phyloP scores from a whole-genome alignment of 2,329 filamentous ascomycete genomes.

The Pleoardoris graminearum region DNA sequence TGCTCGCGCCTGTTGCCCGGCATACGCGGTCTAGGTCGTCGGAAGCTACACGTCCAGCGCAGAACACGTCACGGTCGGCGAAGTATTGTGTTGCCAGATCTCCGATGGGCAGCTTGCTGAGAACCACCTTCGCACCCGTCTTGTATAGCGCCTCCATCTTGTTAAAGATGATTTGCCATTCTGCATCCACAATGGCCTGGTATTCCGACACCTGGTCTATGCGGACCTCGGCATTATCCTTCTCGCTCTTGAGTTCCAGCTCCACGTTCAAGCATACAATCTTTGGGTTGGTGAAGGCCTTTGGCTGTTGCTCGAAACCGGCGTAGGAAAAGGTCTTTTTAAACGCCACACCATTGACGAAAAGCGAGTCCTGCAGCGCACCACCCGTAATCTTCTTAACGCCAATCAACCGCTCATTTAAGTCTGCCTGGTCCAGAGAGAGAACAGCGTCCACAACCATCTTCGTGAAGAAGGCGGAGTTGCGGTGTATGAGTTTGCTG shows the following conservation, averaged over 20 bases:
- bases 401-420: constrained; percentile 97
- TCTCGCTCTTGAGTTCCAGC: constrained; percentile 96
- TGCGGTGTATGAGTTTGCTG: constrained; percentile 98
- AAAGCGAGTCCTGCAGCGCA: constrained; percentile 92
- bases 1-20: constrained; percentile 86
- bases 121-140: constrained; percentile 94
- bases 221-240: constrained; percentile 97
- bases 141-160: constrained; percentile 95
- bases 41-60: constrained; percentile 85
- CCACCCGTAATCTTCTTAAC: constrained; percentile 98
- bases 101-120: constrained; percentile 96
- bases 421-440: constrained; percentile 91
- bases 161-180: constrained; percentile 99
- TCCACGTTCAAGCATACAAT: constrained; percentile 98
- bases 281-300: constrained; percentile 90
- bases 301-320: constrained; percentile 98
- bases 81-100: constrained; percentile 98
- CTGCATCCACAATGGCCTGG: constrained; percentile 97
- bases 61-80: constrained; percentile 97
- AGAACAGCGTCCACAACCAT: constrained; percentile 97
- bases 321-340: constrained; percentile 99
- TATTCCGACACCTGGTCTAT: constrained; percentile 99
- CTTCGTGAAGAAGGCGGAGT: constrained; percentile 96
- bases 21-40: constrained; percentile 97
- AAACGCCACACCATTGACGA: constrained; percentile 97